These are phyloP conservation scores for Blumeria hordei DNA, from an alignment of 2,329 filamentous ascomycete species.

Conservation along the genomic window DNA sequence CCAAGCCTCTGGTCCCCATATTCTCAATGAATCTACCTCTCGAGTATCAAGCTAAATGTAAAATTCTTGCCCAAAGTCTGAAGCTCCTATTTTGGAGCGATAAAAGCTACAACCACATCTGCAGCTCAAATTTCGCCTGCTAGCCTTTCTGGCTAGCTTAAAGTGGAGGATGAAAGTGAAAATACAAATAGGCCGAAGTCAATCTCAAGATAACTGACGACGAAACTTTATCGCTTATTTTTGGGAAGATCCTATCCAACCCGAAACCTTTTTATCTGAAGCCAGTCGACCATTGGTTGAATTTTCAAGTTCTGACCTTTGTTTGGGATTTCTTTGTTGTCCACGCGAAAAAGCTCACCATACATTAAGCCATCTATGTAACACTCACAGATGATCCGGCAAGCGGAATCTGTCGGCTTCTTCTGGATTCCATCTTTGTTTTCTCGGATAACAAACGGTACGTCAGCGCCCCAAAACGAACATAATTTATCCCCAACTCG, in stretches of 20 bases:
- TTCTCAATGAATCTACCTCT: too few species aligned
- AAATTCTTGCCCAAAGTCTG: too few species aligned
- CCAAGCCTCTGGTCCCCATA: too few species aligned
- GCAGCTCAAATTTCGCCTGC: too few species aligned
- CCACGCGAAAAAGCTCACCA: not conserved
- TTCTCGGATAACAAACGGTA: conserved; percentile 2
- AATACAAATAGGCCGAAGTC: too few species aligned
- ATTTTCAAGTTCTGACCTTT: not conserved
- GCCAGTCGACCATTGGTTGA: not conserved
- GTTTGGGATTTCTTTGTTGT: not conserved
- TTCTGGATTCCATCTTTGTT: not conserved
- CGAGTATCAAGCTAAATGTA: too few species aligned
- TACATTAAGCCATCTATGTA: conserved; percentile 7
- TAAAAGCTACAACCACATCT: too few species aligned
- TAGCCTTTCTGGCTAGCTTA: too few species aligned
- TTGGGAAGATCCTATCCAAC: not conserved
- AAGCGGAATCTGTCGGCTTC: not conserved
- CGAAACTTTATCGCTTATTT: too few species aligned
- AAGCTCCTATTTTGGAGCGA: too few species aligned
- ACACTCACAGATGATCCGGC: conserved; percentile 2
- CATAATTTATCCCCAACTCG: conserved; percentile 2
- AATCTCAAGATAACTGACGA: too few species aligned
- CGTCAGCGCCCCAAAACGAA: conserved; percentile 2
- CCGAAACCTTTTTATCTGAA: not conserved
- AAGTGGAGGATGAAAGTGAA: too few species aligned